Conservation (phyloP, 2,329 filamentous ascomycete species). For the Clonostachys rosea region DNA sequence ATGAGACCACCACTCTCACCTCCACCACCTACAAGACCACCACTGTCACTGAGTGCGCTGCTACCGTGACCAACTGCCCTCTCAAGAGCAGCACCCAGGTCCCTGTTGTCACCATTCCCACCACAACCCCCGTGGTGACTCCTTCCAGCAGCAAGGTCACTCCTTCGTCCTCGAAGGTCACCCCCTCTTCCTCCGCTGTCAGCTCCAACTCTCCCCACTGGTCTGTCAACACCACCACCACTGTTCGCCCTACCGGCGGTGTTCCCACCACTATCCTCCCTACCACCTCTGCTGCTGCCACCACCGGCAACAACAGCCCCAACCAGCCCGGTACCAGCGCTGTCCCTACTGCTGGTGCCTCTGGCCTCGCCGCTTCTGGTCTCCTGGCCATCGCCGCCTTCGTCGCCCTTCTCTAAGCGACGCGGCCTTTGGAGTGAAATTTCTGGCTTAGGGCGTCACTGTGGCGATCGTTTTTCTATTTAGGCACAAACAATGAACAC, state of each 20-base stretch:
- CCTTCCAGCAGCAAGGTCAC: conserved; percentile 29
- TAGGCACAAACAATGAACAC: background rate
- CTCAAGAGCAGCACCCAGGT: conserved; percentile 16
- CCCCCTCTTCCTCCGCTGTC: conserved; percentile 9
- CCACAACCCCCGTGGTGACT: conserved; percentile 7
- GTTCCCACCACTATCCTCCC: conserved; percentile 8
- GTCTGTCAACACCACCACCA: conserved; percentile 15
- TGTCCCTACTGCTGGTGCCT: conserved; percentile 1
- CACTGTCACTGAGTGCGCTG: conserved; percentile 43
- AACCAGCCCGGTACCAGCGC: conserved; percentile 6
- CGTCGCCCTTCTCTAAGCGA: conserved; percentile 3
- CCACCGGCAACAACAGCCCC: conserved; percentile 7
- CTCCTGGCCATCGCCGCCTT: background rate
- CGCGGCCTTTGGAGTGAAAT: conserved; percentile 15
- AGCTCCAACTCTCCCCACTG: conserved; percentile 9
- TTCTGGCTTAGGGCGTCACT: conserved; percentile 26
- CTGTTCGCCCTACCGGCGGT: conserved; percentile 13
- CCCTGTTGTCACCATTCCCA: conserved; percentile 5
- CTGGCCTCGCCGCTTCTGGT: background rate
- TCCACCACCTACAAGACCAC: conserved; percentile 36
- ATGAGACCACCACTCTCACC: conserved; percentile 30
- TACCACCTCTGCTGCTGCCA: conserved; percentile 6
- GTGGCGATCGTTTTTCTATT: conserved; percentile 24
- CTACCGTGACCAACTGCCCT: conserved; percentile 37
- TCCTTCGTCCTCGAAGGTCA: conserved; percentile 14